Evolutionary conservation across 306 rosid species (phyloP).

Genomic region (cucumber (Cucumis sativus)): DNA sequence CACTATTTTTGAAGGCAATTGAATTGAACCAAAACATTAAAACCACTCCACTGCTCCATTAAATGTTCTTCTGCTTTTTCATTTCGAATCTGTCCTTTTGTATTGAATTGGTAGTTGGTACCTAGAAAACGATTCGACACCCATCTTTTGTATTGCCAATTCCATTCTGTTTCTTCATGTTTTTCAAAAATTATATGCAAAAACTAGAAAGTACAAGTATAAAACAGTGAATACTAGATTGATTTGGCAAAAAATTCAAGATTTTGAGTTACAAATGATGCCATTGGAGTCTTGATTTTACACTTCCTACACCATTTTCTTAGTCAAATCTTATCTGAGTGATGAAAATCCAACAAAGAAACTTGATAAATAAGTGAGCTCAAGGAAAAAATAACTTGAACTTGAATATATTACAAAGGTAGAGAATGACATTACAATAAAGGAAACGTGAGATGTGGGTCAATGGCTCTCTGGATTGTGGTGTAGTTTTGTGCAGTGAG

Average conservation of each 20-base stretch:
- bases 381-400: not conserved
- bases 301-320: not conserved
- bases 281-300: not conserved
- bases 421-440: not conserved
- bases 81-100: not conserved
- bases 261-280: not conserved
- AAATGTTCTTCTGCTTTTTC: not conserved
- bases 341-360: not conserved
- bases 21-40: not conserved
- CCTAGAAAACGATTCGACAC: slow-evolving; percentile 1
- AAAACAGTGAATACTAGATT: not conserved
- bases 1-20: not conserved
- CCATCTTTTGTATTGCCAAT: not conserved
- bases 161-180: not conserved
- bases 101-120: slow-evolving; percentile 10
- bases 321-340: not conserved
- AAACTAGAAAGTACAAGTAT: not conserved
- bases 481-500: not conserved
- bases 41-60: not conserved
- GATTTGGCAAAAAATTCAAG: not conserved
- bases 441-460: slow-evolving; percentile 7
- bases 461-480: not conserved
- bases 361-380: not conserved
- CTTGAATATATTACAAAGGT: not conserved
- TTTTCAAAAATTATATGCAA: not conserved